phyloP scores from a whole-genome alignment of 2,329 filamentous ascomycete species.

The Immersiporthe knoxdaviesiana region DNA sequence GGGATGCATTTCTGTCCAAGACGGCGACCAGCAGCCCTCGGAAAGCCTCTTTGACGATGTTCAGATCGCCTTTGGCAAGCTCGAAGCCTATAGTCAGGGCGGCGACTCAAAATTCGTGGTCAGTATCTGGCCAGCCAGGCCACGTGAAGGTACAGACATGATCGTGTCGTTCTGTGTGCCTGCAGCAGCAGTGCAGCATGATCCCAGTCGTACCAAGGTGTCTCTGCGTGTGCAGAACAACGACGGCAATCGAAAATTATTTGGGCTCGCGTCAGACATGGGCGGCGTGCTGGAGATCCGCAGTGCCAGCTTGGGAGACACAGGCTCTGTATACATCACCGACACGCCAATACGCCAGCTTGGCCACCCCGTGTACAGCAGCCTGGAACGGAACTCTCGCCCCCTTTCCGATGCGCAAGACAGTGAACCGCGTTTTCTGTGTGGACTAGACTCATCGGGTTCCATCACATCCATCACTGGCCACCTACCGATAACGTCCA shows the following conservation, averaged over 20 bases:
- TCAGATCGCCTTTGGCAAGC: slow-evolving; percentile 47
- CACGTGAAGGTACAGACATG: slow-evolving; percentile 44
- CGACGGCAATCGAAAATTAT: slow-evolving; percentile 33
- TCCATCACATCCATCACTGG: slow-evolving; percentile 44
- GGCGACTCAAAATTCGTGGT: slow-evolving; percentile 37
- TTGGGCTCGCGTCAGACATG: slow-evolving; percentile 32
- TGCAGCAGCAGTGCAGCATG: slow-evolving; percentile 39
- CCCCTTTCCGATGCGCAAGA: not conserved
- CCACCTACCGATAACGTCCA: slow-evolving; percentile 44
- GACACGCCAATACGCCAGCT: slow-evolving; percentile 42
- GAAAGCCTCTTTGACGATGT: slow-evolving; percentile 44
- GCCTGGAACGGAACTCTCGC: not conserved
- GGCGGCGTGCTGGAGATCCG: slow-evolving; percentile 39
- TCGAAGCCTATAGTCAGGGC: slow-evolving; percentile 35
- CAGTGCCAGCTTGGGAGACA: slow-evolving; percentile 38
- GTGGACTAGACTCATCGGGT: slow-evolving; percentile 38
- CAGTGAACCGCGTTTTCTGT: slow-evolving; percentile 34
- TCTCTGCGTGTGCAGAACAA: slow-evolving; percentile 40
- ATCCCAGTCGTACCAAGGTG: slow-evolving; percentile 38
- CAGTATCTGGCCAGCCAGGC: slow-evolving; percentile 40
- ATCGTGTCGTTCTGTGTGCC: slow-evolving; percentile 48
- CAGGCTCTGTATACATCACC: slow-evolving; percentile 41
- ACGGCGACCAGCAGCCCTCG: slow-evolving; percentile 33
- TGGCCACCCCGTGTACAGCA: slow-evolving; percentile 32
- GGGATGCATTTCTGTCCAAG: slow-evolving; percentile 27